Conservation (phyloP, 1,139 yeast genomes). For the Petasospora rhodanensis region DNA sequence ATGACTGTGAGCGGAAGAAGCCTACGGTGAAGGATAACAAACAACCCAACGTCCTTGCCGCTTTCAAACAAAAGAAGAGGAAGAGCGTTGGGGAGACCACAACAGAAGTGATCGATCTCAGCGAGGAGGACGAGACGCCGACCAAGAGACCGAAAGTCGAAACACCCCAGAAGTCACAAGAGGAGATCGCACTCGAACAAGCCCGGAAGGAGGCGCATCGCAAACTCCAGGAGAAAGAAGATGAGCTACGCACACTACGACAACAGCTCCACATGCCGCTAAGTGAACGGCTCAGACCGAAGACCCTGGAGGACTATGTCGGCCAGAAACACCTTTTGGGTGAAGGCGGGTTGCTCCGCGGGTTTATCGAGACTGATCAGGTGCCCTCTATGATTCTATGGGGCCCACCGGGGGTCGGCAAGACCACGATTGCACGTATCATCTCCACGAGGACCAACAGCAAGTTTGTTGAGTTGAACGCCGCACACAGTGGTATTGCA, state of each 20-base stretch:
- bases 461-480: constrained; percentile 79
- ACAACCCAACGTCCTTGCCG: constrained; percentile 9
- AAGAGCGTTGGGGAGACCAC: constrained; percentile 11
- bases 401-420: constrained; percentile 98
- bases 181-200: background rate
- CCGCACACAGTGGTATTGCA: constrained; percentile 69
- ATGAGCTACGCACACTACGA: constrained; percentile 36
- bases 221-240: constrained; percentile 16
- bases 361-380: constrained; percentile 53
- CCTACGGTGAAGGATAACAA: constrained; percentile 1
- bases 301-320: constrained; percentile 63
- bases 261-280: constrained; percentile 60
- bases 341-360: constrained; percentile 62
- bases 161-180: constrained; percentile 24
- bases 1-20: constrained; percentile 17
- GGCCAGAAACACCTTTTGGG: constrained; percentile 88
- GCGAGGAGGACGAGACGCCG: constrained; percentile 1
- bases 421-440: constrained; percentile 66
- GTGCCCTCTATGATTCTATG: constrained; percentile 86
- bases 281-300: constrained; percentile 84
- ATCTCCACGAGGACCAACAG: constrained; percentile 32
- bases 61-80: constrained; percentile 5
- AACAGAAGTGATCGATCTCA: constrained; percentile 4
- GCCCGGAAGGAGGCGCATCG: background rate
- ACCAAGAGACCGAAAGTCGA: background rate